Evolutionary conservation across 257 asterid genomes (phyloP).

Genomic region (Coffea eugenioides): DNA sequence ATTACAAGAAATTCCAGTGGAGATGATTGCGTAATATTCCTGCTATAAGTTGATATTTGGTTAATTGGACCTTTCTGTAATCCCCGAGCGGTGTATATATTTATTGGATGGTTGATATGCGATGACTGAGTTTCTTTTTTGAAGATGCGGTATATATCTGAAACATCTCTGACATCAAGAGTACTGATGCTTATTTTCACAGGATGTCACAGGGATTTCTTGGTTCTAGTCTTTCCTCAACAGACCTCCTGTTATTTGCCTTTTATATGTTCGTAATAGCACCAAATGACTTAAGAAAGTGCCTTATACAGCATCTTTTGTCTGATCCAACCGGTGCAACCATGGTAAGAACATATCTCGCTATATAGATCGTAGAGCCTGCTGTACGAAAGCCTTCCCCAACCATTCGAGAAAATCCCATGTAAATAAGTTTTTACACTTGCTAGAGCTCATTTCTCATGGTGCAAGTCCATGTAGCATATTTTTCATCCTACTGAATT

Average conservation of each 20-base stretch:
- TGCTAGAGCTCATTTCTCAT: neutral
- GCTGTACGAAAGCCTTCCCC: neutral
- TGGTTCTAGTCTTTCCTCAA: constrained; percentile 89
- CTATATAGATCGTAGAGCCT: constrained; percentile 30
- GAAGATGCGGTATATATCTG: no score
- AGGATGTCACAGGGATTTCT: constrained; percentile 99
- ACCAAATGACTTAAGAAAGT: constrained; percentile 87
- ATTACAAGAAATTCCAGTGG: neutral
- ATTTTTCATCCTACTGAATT: neutral
- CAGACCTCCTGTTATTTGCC: constrained; percentile 80
- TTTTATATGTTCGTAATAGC: constrained; percentile 90
- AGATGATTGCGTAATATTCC: neutral
- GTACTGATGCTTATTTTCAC: constrained; percentile 16
- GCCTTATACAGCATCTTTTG: constrained; percentile 81
- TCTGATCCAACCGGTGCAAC: constrained; percentile 94
- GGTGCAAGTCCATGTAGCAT: neutral
- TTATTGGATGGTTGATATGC: neutral
- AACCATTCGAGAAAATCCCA: neutral
- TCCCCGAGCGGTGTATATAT: no score
- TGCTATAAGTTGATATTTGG: neutral
- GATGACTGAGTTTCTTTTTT: neutral
- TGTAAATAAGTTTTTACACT: constrained; percentile 2
- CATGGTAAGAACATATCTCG: constrained; percentile 80
- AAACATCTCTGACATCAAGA: neutral
- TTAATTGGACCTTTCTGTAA: neutral